These are phyloP conservation scores for Botrytis aclada DNA, from an alignment of 2,329 filamentous ascomycete genomes.

Conservation along the genomic window DNA sequence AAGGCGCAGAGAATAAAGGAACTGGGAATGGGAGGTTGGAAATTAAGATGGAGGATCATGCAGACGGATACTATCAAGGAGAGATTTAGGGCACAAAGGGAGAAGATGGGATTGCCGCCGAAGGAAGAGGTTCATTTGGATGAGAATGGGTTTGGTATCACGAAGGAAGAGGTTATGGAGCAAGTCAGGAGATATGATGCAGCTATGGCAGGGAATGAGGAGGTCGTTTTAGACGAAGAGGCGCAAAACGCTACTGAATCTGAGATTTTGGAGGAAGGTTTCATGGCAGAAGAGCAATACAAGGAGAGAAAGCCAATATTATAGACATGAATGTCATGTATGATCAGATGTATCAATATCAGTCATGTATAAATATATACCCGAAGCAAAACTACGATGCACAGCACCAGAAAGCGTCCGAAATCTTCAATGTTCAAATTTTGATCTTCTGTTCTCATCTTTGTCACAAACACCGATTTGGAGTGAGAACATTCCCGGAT, in stretches of 20 bases:
- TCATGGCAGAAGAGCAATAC: constrained; percentile 39
- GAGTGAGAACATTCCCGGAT: background rate
- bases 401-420: background rate
- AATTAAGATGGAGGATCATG: constrained; percentile 84
- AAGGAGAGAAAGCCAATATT: constrained; percentile 30
- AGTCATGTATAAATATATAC: constrained; percentile 18
- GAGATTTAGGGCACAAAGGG: constrained; percentile 63
- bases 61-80: constrained; percentile 67
- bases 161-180: constrained; percentile 34
- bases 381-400: background rate
- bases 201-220: constrained; percentile 44
- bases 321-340: constrained; percentile 23
- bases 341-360: constrained; percentile 18
- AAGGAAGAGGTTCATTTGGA: constrained; percentile 41
- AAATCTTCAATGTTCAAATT: background rate
- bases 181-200: constrained; percentile 42
- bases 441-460: background rate
- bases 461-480: background rate
- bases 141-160: constrained; percentile 40
- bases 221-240: constrained; percentile 43
- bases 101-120: constrained; percentile 60
- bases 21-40: constrained; percentile 87
- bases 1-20: constrained; percentile 78
- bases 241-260: constrained; percentile 36
- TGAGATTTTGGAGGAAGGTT: constrained; percentile 41